These are phyloP conservation scores for Fomes fomentarius DNA, from an alignment of 1,284 basidiomycete genomes.

Conservation along the genomic window DNA sequence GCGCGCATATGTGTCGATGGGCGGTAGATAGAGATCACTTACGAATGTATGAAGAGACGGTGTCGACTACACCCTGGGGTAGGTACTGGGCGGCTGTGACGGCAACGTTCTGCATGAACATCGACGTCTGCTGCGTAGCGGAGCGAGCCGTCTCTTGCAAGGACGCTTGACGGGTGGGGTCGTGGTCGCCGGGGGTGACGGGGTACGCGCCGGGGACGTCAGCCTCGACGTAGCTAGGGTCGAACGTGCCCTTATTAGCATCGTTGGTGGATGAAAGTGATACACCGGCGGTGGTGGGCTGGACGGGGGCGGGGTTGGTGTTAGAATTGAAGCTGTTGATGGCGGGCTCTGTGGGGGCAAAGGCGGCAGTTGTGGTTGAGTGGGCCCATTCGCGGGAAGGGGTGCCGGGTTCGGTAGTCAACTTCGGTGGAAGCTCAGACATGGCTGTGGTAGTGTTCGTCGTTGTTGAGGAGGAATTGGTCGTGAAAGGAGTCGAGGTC, in stretches of 20 bases:
- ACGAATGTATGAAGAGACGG: slow-evolving; percentile 34
- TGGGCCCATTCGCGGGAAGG: slow-evolving; percentile 34
- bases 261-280: slow-evolving; percentile 16
- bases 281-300: slow-evolving; percentile 7
- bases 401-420: slow-evolving; percentile 30
- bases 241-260: slow-evolving; percentile 14
- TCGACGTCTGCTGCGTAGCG: slow-evolving; percentile 20
- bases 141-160: slow-evolving; percentile 12
- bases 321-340: slow-evolving; percentile 14
- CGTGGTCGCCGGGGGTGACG: slow-evolving; percentile 11
- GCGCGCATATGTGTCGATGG: not conserved
- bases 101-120: slow-evolving; percentile 24
- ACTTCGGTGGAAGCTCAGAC: slow-evolving; percentile 31
- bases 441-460: slow-evolving; percentile 16
- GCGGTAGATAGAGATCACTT: slow-evolving; percentile 7
- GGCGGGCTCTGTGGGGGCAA: slow-evolving; percentile 26
- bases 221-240: slow-evolving; percentile 16
- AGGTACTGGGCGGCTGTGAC: slow-evolving; percentile 32
- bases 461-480: not conserved
- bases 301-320: slow-evolving; percentile 14
- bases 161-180: not conserved
- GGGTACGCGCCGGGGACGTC: slow-evolving; percentile 34
- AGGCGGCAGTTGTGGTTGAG: slow-evolving; percentile 33
- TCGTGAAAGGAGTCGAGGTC: no score
- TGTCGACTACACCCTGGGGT: slow-evolving; percentile 29